phyloP scores from a whole-genome alignment of 352 stramenopile species.

The Pythium biforme region DNA sequence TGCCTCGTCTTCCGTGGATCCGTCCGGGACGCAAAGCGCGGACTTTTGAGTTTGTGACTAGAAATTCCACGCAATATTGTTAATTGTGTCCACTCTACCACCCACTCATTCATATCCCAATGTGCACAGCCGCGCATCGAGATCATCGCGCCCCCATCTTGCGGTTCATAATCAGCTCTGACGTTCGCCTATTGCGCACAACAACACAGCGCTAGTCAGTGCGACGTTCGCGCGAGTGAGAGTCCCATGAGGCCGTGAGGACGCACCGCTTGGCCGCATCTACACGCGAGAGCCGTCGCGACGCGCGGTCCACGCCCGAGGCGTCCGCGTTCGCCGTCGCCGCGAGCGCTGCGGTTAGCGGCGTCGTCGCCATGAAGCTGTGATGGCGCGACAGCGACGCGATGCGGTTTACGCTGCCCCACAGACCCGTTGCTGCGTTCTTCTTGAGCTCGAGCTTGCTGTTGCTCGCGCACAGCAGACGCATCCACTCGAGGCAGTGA shows the following conservation, averaged over 20 bases:
- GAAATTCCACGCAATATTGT: constrained; percentile 12
- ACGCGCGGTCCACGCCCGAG: constrained; percentile 23
- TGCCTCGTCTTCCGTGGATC: constrained; percentile 33
- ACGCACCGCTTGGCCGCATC: constrained; percentile 78
- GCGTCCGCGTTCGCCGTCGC: constrained; percentile 32
- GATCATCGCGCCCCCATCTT: constrained; percentile 45
- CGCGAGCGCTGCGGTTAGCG: constrained; percentile 33
- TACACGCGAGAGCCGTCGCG: constrained; percentile 64
- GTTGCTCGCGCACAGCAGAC: constrained; percentile 78
- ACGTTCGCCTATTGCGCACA: constrained; percentile 54
- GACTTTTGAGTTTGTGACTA: constrained; percentile 57
- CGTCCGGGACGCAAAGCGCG: constrained; percentile 45
- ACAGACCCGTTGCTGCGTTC: constrained; percentile 80
- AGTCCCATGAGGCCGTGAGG: too few relatives aligned
- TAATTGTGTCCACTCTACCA: constrained; percentile 16
- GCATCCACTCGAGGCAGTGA: constrained; percentile 88
- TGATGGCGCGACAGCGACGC: constrained; percentile 81
- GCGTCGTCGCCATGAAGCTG: constrained; percentile 73
- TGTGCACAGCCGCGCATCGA: background rate
- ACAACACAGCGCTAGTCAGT: too few relatives aligned
- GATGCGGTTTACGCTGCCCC: constrained; percentile 85
- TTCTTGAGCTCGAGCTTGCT: constrained; percentile 88
- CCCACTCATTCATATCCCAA: constrained; percentile 15
- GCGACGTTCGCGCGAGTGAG: too few relatives aligned
- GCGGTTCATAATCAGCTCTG: constrained; percentile 82